Evolutionary conservation across 2,329 filamentous ascomycete genomes (phyloP).

Genomic region (Monosporascus sp.): DNA sequence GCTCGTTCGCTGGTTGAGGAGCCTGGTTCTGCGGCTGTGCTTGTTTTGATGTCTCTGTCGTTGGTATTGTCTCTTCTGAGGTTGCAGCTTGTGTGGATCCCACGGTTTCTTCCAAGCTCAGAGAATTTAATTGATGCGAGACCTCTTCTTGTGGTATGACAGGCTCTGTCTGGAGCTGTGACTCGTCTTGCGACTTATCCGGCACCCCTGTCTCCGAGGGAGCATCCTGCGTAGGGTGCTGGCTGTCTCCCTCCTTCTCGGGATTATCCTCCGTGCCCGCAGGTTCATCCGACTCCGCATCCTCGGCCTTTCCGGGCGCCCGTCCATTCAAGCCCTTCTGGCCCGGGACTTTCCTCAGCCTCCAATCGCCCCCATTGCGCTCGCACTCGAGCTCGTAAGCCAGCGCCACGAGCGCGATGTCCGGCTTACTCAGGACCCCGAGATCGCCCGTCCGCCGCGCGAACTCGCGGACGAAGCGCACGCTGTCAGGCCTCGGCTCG

Average conservation of each 20-base stretch:
- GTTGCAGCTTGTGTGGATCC: conserved; percentile 11
- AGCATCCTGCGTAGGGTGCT: conserved; percentile 3
- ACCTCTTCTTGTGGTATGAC: conserved; percentile 15
- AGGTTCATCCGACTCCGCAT: conserved; percentile 27
- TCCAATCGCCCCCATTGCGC: conserved; percentile 82
- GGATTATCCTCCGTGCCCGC: conserved; percentile 13
- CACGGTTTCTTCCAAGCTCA: conserved; percentile 17
- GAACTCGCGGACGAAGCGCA: conserved; percentile 78
- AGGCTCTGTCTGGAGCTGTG: conserved; percentile 7
- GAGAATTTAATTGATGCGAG: conserved; percentile 16
- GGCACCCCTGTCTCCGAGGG: background rate
- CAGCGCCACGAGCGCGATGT: conserved; percentile 84
- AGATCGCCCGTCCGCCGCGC: conserved; percentile 85
- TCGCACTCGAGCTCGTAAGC: conserved; percentile 95
- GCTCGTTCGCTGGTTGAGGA: conserved; percentile 3
- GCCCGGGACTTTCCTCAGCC: conserved; percentile 69
- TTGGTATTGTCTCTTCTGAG: background rate
- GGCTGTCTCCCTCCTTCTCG: conserved; percentile 1
- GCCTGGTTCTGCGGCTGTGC: conserved; percentile 1
- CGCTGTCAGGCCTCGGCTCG: conserved; percentile 67
- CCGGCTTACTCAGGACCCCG: conserved; percentile 78
- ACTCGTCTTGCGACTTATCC: conserved; percentile 1
- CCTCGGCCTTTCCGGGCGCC: conserved; percentile 47
- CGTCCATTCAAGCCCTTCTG: conserved; percentile 74
- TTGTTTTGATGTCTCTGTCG: background rate